Base-by-base conservation (phyloP, 305 asterid species). In the Fraxinus paxiana region DNA sequence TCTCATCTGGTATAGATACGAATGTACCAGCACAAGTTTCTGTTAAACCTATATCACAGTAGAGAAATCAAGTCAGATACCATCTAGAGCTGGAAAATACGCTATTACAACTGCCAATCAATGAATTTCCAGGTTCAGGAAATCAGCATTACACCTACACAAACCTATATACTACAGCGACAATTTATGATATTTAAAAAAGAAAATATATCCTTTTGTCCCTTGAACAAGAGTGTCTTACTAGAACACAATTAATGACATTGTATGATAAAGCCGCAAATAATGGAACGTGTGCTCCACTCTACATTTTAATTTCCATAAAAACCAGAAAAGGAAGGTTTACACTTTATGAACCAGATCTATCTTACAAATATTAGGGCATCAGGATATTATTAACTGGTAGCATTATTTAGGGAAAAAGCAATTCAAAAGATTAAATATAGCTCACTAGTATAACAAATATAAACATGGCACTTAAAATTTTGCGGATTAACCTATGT, bases 21-120 rank as follows among this genome's bases (percentile, higher is more conserved):
- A 93, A 95, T 80, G 98, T 91, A 82, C 99, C 99, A 24, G 96
- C 98, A 89, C 97, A 93, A 77, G 96, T 89, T 89, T 95, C 99
- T 9, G 99, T 95, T 89, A 95, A 85, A 43, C 99, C 99, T 95
- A 84, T 81, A 88, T 20, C 72, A 84, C 76, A 73, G 30, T 17
- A 79, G 76, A 56, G 34, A 38, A 43, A 56, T 61, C 35, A 38
- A 3, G 17, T 20, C 78, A 80, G 69, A 75, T 17, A 72, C 63
- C 51, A 76, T 67, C 38, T 34, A 65, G 76, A 74, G 54, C 76
- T 69, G 41, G 41, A 56, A 84, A 80, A 56, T 46, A 48, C 15
- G 81, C 77, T 76, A 73, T 48, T 71, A 77, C 71, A 71, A 30
- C 38, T 65, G 72, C 35, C 48, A 77, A 56, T 38, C 78, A 26